A percentile compares a stretch with the other conserved stretches of the same genome.
Conservation (phyloP, 2,329 filamentous ascomycete species). For the Cadophora luteo-olivacea region DNA sequence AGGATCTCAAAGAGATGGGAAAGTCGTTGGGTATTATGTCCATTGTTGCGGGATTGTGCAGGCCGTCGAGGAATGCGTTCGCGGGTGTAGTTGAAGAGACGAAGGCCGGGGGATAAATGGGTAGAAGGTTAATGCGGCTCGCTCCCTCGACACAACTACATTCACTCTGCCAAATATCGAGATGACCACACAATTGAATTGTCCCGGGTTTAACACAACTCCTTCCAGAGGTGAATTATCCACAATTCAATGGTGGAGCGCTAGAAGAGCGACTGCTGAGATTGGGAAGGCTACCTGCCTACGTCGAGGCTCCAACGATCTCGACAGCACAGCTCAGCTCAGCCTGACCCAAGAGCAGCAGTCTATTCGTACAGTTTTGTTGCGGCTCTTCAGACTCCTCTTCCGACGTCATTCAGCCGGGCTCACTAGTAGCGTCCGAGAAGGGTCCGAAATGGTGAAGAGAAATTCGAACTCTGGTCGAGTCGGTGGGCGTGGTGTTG, state of each 20-base stretch:
- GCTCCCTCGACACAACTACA: not conserved
- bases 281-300: not conserved
- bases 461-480: not conserved
- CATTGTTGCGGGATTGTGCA: conserved; percentile 33
- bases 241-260: not conserved
- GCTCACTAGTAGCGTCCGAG: conserved; percentile 20
- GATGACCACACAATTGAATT: not conserved
- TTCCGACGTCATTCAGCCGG: conserved; percentile 13
- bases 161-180: not conserved
- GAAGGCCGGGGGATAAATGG: not conserved
- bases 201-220: not conserved
- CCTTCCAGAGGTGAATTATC: not conserved
- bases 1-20: conserved; percentile 68
- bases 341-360: not conserved
- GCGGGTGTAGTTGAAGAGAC: not conserved
- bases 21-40: conserved; percentile 49
- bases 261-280: not conserved
- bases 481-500: conserved; percentile 13
- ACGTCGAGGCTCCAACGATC: not conserved
- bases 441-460: conserved; percentile 19
- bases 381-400: not conserved
- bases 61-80: conserved; percentile 3
- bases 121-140: not conserved
- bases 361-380: not conserved
- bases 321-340: not conserved